Evolutionary conservation across 1,284 basidiomycete genomes (phyloP).

Genomic region (Apiotrichum siamense): DNA sequence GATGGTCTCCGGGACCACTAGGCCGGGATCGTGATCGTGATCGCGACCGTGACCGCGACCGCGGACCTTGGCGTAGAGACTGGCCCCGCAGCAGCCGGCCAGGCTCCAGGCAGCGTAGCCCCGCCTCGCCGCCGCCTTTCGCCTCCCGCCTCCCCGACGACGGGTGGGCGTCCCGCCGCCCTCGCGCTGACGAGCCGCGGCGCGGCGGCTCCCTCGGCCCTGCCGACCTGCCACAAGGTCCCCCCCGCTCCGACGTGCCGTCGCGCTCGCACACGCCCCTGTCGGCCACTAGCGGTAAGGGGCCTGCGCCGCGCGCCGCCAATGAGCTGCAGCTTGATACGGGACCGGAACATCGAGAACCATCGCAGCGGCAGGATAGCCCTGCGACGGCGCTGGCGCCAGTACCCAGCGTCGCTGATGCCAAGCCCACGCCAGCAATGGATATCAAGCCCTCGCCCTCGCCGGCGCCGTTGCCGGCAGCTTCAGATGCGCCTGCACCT

Average conservation of each 20-base stretch:
- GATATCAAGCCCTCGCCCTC: not conserved
- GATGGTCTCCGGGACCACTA: slow-evolving; percentile 1
- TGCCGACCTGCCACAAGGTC: not conserved
- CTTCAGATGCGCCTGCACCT: too few species aligned
- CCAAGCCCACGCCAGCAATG: not conserved
- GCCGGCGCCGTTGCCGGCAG: too few species aligned
- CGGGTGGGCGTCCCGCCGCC: slow-evolving; percentile 5
- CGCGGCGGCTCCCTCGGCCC: slow-evolving; percentile 3
- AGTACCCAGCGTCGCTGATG: too few species aligned
- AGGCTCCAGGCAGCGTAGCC: slow-evolving; percentile 9
- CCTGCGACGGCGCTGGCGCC: not conserved
- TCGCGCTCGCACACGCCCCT: slow-evolving; percentile 1
- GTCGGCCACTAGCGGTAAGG: not conserved
- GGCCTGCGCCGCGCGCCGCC: not conserved
- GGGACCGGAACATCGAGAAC: not conserved
- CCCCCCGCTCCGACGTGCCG: not conserved
- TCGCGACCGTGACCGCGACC: slow-evolving; percentile 12
- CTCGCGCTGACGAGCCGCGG: slow-evolving; percentile 3
- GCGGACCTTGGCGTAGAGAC: slow-evolving; percentile 5
- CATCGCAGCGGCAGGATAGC: not conserved
- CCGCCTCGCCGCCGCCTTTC: slow-evolving; percentile 6
- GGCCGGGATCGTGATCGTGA: slow-evolving; percentile 14
- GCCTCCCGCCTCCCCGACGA: slow-evolving; percentile 2
- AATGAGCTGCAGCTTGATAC: slow-evolving; percentile 2
- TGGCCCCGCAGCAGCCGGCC: slow-evolving; percentile 11